Evolutionary conservation across 2,329 filamentous ascomycete genomes (phyloP).

Genomic region (Hortaea werneckii): DNA sequence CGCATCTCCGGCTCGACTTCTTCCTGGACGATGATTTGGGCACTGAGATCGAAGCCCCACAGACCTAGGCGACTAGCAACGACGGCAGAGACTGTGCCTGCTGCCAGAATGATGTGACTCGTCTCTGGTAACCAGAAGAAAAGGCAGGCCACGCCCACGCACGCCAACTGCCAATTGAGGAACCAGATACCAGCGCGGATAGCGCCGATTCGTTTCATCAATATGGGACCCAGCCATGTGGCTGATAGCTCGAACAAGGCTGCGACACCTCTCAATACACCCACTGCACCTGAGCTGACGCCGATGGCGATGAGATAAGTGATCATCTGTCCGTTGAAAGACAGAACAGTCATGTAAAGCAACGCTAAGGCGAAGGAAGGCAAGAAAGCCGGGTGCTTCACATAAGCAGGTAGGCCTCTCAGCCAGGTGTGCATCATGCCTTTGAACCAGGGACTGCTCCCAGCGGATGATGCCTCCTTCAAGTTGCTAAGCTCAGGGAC

Average conservation of each 20-base stretch:
- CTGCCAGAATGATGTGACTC: slow-evolving; percentile 7
- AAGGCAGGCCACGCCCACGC: slow-evolving; percentile 33
- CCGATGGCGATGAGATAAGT: slow-evolving; percentile 50
- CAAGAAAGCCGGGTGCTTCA: slow-evolving; percentile 46
- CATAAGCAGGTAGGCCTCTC: slow-evolving; percentile 30
- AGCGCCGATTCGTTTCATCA: slow-evolving; percentile 41
- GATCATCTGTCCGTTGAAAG: slow-evolving; percentile 53
- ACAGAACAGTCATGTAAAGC: slow-evolving; percentile 53
- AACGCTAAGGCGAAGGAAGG: slow-evolving; percentile 51
- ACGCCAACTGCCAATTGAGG: slow-evolving; percentile 54
- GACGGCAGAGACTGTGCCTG: slow-evolving; percentile 29
- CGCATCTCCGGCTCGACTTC: slow-evolving; percentile 35
- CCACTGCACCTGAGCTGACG: slow-evolving; percentile 43
- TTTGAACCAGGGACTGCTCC: background rate
- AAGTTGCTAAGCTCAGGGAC: slow-evolving; percentile 22
- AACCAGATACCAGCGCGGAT: slow-evolving; percentile 63
- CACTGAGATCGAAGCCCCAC: slow-evolving; percentile 39
- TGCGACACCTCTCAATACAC: slow-evolving; percentile 43
- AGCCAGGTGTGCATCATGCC: background rate
- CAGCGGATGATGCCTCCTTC: background rate
- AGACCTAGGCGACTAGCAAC: slow-evolving; percentile 34
- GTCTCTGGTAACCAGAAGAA: slow-evolving; percentile 21
- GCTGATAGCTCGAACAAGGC: slow-evolving; percentile 49
- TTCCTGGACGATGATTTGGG: slow-evolving; percentile 38
- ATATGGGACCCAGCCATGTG: slow-evolving; percentile 48